Base-by-base conservation (phyloP, 2,329 filamentous ascomycete genomes). In the Dactylellina drechsleri region DNA sequence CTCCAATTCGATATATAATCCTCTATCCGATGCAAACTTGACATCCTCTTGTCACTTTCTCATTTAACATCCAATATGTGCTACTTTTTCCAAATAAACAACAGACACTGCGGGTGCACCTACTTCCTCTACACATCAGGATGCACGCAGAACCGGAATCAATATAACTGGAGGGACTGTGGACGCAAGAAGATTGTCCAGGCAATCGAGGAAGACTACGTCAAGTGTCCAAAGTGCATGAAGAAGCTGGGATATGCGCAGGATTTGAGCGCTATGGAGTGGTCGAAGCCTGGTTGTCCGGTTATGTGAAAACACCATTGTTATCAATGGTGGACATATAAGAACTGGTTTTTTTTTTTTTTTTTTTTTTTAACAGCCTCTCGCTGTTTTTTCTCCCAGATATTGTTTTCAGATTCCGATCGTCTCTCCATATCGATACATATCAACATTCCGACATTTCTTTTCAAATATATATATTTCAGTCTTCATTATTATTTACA, bases 51-150 rank as follows among this genome's bases (percentile, higher is more conserved):
- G 31, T 36, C 31, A 36, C 31, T 5, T 4, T 47, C 43, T 10
- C 40, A 47, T 28, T 20, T 41, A 10, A 47, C 40, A 26, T 41
- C 10, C 40, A 52, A 62, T 20, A 74, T 74, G 70, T 74, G 70
- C 70, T 74, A 67, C 57, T 74, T 74, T 49, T 67, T 57, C 60
- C 70, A 74, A 52, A 65, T 74, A 57, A 74, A 66, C 31, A 74
- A 74, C 41, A 67, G 57, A 18, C 54, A 57, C 52, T 74, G 70
- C 62, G 70, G 62, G 13, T 74, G 70, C 70, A 74, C 70, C 1
- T 74, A 74, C 26, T 74, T 74, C 45, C 53, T 74, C 16, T 74
- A 62, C 50, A 67, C 70, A 20, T 74, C 70, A 28, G 70, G 70
- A 16, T 74, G 70, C 57, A 59, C 62, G 10, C 70, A 56, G 28